Percentiles rank a stretch among this genome's conserved stretches.
Conservation (phyloP, 2,329 filamentous ascomycete species). For the Ascochyta koolunga region DNA sequence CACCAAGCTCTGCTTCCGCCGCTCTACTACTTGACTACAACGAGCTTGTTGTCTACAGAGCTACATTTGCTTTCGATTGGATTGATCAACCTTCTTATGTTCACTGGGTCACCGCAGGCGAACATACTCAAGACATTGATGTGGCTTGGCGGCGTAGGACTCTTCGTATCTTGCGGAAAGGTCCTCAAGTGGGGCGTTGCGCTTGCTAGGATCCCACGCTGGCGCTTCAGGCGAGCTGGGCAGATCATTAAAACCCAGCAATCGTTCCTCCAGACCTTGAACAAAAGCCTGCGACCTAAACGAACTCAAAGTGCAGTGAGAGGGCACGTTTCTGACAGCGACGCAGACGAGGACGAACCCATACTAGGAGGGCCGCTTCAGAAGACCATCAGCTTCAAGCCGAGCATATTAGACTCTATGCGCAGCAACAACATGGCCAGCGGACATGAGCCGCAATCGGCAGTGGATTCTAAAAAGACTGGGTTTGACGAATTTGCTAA, state of each 20-base stretch:
- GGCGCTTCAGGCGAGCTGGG: slow-evolving; percentile 75
- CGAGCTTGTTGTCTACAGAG: slow-evolving; percentile 85
- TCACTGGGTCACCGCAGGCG: slow-evolving; percentile 68
- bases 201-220: slow-evolving; percentile 85
- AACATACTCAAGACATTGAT: slow-evolving; percentile 52
- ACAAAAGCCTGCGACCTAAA: slow-evolving; percentile 42
- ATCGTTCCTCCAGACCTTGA: slow-evolving; percentile 51
- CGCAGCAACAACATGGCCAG: slow-evolving; percentile 19
- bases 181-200: slow-evolving; percentile 84
- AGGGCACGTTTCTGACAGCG: slow-evolving; percentile 45
- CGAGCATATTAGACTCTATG: slow-evolving; percentile 22
- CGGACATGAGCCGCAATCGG: slow-evolving; percentile 35
- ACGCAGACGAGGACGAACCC: slow-evolving; percentile 54
- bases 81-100: slow-evolving; percentile 79
- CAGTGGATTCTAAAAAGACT: slow-evolving; percentile 35
- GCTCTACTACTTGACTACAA: slow-evolving; percentile 82
- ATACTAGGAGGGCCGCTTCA: slow-evolving; percentile 25
- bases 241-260: slow-evolving; percentile 51
- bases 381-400: slow-evolving; percentile 36
- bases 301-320: slow-evolving; percentile 27
- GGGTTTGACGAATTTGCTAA: slow-evolving; percentile 17
- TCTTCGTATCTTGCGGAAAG: slow-evolving; percentile 74
- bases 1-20: slow-evolving; percentile 78
- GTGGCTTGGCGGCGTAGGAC: slow-evolving; percentile 70
- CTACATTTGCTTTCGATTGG: slow-evolving; percentile 83